Evolutionary conservation across 805 yeast genomes (phyloP).

Genomic region (Dipodascopsis uninucleata): DNA sequence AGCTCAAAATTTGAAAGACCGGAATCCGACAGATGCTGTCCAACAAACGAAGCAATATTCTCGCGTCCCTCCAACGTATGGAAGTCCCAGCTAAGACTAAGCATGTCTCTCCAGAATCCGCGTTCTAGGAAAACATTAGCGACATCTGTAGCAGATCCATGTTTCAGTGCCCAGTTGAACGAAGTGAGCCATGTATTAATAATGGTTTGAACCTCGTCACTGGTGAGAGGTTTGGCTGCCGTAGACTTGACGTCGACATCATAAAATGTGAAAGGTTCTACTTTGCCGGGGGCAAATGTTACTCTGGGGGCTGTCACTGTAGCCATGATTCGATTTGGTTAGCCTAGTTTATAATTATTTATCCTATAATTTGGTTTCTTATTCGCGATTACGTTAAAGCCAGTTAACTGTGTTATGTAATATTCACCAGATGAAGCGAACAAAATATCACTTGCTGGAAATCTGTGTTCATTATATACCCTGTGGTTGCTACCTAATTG

Average conservation of each 20-base stretch:
- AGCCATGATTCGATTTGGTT: too few species aligned
- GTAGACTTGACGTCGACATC: too few species aligned
- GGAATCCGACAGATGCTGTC: slow-evolving; percentile 25
- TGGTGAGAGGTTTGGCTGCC: slow-evolving; percentile 1
- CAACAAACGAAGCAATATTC: slow-evolving; percentile 31
- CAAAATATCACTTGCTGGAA: too few species aligned
- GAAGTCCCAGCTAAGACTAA: slow-evolving; percentile 37
- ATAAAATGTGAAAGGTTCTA: neutral
- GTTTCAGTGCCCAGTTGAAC: slow-evolving; percentile 6
- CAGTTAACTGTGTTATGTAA: too few species aligned
- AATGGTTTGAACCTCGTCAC: slow-evolving; percentile 1
- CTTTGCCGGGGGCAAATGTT: neutral
- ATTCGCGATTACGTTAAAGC: too few species aligned
- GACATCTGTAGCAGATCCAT: neutral
- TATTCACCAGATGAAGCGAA: too few species aligned
- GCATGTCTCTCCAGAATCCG: slow-evolving; percentile 41
- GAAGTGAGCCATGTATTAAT: slow-evolving; percentile 2
- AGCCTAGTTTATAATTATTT: too few species aligned
- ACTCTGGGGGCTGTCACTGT: neutral
- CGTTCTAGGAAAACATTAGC: slow-evolving; percentile 1
- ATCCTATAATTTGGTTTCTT: too few species aligned
- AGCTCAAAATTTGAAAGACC: slow-evolving; percentile 34
- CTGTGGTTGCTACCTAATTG: too few species aligned
- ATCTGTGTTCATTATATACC: too few species aligned
- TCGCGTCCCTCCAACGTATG: slow-evolving; percentile 38